Evolutionary conservation across 2,329 filamentous ascomycete genomes (phyloP), one percentile per base, ranked within the genome.

Genomic region (Onygenales sp.): DNA sequence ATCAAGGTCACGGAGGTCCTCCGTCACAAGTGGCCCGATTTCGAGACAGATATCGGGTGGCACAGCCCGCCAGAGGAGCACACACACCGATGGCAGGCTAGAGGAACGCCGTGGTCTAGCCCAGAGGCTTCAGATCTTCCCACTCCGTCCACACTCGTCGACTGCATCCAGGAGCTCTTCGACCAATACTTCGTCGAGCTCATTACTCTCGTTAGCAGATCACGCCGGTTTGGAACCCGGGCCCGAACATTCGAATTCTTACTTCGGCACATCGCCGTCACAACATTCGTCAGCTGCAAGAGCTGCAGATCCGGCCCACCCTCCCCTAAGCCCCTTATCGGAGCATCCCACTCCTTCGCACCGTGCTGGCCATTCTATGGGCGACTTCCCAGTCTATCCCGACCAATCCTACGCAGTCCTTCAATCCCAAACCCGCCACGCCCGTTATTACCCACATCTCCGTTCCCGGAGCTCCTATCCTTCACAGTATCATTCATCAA

Each of bases 371-470:
- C 39, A 56, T 53, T 47, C 50, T 11, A 48, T 62, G 9, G 42
- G 58, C 47, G 70, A 74, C 45, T 68, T 70, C 42, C 74, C 74
- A 3, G 67, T 71, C 17, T 77, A 76, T 55, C 74, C 74, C 21
- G 70, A 76, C 57, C 74, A 76, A 55, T 75, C 73, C 33, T 75
- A 75, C 61, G 70, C 70, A 45, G 69, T 70, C 27, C 62, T 76
- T 33, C 74, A 76, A 55, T 67, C 64, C 13, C 72, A 75, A 55
- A 59, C 70, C 4, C 66, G 74, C 55, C 70, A 69, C 21, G 66
- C 70, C 36, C 57, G 57, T n/a, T 68, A 67, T 54, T 67, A 70
- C 43, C 61, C 67, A 33, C 69, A 66, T n/a, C 63, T 65, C 42
- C 68, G 73, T 27, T 65, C 71, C 10, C 67, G 68, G 37, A 74